Conservation (phyloP, 441 rosid genomes). For the Adansonia rubrostipa region DNA sequence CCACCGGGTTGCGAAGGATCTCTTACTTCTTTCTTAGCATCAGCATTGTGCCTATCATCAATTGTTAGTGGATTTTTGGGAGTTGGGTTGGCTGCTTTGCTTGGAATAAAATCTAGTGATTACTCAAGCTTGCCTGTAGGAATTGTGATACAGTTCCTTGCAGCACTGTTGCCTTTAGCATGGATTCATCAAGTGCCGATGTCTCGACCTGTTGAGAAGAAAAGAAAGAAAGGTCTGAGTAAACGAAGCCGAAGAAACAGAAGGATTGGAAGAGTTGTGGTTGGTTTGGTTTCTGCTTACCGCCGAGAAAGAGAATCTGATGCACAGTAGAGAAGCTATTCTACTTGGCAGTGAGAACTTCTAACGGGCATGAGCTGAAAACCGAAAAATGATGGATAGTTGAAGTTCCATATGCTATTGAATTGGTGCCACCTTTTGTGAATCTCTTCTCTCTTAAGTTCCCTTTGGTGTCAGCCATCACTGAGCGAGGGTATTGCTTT, state of each 20-base stretch:
- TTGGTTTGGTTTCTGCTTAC: slow-evolving; percentile 44
- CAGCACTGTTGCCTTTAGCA: slow-evolving; percentile 64
- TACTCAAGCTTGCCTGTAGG: slow-evolving; percentile 63
- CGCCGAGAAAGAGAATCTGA: slow-evolving; percentile 65
- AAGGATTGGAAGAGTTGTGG: slow-evolving; percentile 58
- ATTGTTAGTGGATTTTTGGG: slow-evolving; percentile 68
- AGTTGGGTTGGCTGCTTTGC: slow-evolving; percentile 67
- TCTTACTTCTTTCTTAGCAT: slow-evolving; percentile 73
- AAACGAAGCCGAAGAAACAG: slow-evolving; percentile 57
- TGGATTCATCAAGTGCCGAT: slow-evolving; percentile 59
- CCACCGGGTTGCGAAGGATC: slow-evolving; percentile 88
- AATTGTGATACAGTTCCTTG: slow-evolving; percentile 61
- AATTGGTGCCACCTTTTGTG: slow-evolving; percentile 2
- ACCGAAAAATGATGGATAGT: background rate
- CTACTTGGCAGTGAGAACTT: background rate
- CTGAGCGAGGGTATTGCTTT: slow-evolving; percentile 4
- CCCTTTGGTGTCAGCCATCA: slow-evolving; percentile 12
- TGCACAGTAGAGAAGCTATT: slow-evolving; percentile 33
- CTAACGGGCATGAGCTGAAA: background rate
- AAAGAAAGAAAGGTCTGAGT: slow-evolving; percentile 48
- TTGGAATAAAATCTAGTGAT: slow-evolving; percentile 60
- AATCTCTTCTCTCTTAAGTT: slow-evolving; percentile 4
- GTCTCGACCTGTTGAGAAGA: slow-evolving; percentile 49
- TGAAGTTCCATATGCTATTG: background rate
- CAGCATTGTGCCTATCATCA: slow-evolving; percentile 67